These are phyloP conservation scores for Bretschneidera sinensis DNA, from an alignment of 345 rosid genomes.

Conservation along the genomic window DNA sequence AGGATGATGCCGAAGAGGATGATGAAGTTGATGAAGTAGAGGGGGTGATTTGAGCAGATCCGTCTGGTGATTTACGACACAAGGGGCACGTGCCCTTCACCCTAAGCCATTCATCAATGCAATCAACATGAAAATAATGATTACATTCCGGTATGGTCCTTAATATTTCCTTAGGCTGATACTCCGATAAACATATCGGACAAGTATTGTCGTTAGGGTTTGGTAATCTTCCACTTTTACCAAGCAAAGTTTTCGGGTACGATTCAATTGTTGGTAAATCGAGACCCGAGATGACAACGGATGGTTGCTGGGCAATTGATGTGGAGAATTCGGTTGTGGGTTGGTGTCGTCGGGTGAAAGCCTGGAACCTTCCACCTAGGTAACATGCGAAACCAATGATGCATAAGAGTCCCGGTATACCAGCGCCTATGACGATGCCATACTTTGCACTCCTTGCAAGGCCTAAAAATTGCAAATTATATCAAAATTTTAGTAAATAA, in stretches of 20 bases:
- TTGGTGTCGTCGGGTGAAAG: neutral
- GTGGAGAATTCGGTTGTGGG: neutral
- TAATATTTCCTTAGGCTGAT: conserved; percentile 43
- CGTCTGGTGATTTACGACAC: conserved; percentile 42
- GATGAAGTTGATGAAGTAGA: conserved; percentile 12
- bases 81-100: conserved; percentile 50
- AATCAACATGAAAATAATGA: conserved; percentile 52
- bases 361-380: conserved; percentile 19
- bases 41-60: neutral
- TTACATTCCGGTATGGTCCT: conserved; percentile 58
- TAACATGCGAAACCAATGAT: conserved; percentile 27
- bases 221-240: conserved; percentile 47
- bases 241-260: conserved; percentile 45
- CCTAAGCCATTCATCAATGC: conserved; percentile 65
- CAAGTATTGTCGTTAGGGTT: conserved; percentile 44
- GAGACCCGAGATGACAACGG: conserved; percentile 21
- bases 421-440: conserved; percentile 42
- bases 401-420: conserved; percentile 45
- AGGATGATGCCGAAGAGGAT: neutral
- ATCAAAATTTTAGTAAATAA: neutral
- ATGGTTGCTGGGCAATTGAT: conserved; percentile 1
- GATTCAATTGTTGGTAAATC: conserved; percentile 43
- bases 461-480: conserved; percentile 18
- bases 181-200: conserved; percentile 50
- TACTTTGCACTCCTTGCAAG: conserved; percentile 41